Base-by-base conservation (phyloP, 768 basidiomycete species). In the Rossbeevera mucosa region DNA sequence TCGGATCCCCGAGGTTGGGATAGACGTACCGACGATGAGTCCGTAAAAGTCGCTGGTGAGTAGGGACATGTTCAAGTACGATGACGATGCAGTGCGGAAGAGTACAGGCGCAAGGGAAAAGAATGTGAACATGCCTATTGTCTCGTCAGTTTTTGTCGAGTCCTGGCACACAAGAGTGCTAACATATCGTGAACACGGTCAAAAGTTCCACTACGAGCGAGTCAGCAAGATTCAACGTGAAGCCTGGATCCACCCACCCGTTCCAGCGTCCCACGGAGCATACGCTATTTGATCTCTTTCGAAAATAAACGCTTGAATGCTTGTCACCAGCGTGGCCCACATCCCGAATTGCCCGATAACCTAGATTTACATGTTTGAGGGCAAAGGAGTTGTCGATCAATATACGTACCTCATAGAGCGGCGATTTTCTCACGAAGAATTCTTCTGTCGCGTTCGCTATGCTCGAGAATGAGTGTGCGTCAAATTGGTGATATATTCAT, bases 11-110 rank as follows among this genome's bases (percentile, higher is more conserved):
- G 21, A 12, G 11, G 13, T 31, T 22, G 14, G 9, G 13, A 31
- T 20, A 22, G n/a, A 56, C 61, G 8, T 52, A 66, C 69, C 91
- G 58, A 93, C 88, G 6, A 94, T 73, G 26, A 94, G 76, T 21
- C 91, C 89, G 59, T 85, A 94, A 62, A 92, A 94, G 71, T 93
- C 90, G 64, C 86, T 87, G 7, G 91, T 86, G n/a, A 94, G 78
- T 8, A 93, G 68, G 56, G 85, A 86, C 59, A 93, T 76, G 62
- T 93, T 93, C 67, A 84, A 88, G 70, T 87, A 93, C 7, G 88
- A 83, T 4, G 89, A 89, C 0, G 91, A 92, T 2, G 91, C 86
- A 64, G 88, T 76, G 51, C 91, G 86, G 70, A 88, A 93, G 38
- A 94, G 73, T 48, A 91, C 61, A 16, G 90, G 91, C 5, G 91